Conservation (phyloP, 805 yeast genomes). For the Clavispora fructus region DNA sequence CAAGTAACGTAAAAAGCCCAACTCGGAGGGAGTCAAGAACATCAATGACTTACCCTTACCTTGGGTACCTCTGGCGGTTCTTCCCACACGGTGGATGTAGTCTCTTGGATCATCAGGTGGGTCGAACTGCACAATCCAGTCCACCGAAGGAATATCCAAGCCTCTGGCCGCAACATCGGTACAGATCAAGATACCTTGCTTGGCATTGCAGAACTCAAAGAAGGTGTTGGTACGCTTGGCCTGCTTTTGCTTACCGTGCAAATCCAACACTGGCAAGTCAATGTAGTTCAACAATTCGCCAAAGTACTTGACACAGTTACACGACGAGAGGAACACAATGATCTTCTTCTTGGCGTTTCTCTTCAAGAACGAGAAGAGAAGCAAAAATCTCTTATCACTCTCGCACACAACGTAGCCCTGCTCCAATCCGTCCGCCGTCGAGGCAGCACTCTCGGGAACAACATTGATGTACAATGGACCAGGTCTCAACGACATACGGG, state of each 20-base stretch:
- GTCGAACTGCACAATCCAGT: slow-evolving; percentile 98
- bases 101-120: slow-evolving; percentile 99
- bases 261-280: slow-evolving; percentile 91
- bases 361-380: slow-evolving; percentile 88
- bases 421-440: slow-evolving; percentile 95
- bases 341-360: slow-evolving; percentile 87
- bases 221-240: slow-evolving; percentile 98
- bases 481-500: slow-evolving; percentile 89
- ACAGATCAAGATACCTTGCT: slow-evolving; percentile 86
- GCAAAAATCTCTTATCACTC: slow-evolving; percentile 85
- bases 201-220: slow-evolving; percentile 96
- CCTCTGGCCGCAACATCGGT: slow-evolving; percentile 99
- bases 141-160: slow-evolving; percentile 95
- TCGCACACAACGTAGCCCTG: slow-evolving; percentile 99
- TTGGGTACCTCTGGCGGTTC: slow-evolving; percentile 90
- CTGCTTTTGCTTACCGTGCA: slow-evolving; percentile 98
- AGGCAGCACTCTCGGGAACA: slow-evolving; percentile 71
- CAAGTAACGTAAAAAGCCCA: slow-evolving; percentile 90
- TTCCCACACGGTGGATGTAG: slow-evolving; percentile 97
- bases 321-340: slow-evolving; percentile 91
- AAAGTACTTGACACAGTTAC: slow-evolving; percentile 95
- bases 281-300: slow-evolving; percentile 93
- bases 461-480: slow-evolving; percentile 95
- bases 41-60: slow-evolving; percentile 92
- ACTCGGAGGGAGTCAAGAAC: slow-evolving; percentile 91